These are phyloP conservation scores for Fusarium sp. DNA, from an alignment of 2,329 filamentous ascomycete genomes.

Conservation along the genomic window DNA sequence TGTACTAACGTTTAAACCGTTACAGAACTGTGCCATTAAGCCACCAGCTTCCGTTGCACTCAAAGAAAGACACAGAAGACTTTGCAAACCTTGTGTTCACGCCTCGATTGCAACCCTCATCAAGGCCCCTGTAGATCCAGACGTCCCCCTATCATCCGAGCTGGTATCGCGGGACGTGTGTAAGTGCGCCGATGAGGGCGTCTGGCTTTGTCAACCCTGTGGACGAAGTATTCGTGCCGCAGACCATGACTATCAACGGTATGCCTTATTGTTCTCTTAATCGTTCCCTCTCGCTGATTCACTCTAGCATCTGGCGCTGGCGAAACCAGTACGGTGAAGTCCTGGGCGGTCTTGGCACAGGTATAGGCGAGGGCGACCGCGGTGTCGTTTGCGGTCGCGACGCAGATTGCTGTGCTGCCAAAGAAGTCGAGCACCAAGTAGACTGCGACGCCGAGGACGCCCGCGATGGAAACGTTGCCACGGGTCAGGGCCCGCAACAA, in stretches of 20 bases:
- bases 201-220: conserved; percentile 91
- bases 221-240: conserved; percentile 76
- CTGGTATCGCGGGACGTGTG: conserved; percentile 70
- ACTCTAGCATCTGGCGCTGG: conserved; percentile 85
- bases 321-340: conserved; percentile 86
- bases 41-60: conserved; percentile 77
- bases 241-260: conserved; percentile 72
- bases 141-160: conserved; percentile 64
- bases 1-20: conserved; percentile 20
- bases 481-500: conserved; percentile 34
- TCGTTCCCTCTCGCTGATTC: conserved; percentile 18
- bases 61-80: conserved; percentile 81
- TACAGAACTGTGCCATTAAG: conserved; percentile 90
- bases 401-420: conserved; percentile 78
- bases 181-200: conserved; percentile 66
- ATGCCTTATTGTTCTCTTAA: conserved; percentile 40
- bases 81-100: conserved; percentile 81
- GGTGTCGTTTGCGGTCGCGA: conserved; percentile 91
- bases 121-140: conserved; percentile 59
- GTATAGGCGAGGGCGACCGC: conserved; percentile 88
- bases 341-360: conserved; percentile 83
- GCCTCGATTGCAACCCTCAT: conserved; percentile 74
- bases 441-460: conserved; percentile 87
- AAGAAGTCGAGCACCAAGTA: conserved; percentile 84
- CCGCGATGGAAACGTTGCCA: conserved; percentile 57